These are phyloP conservation scores for Penicillium sp. DNA, from an alignment of 2,329 filamentous ascomycete species.

Conservation along the genomic window DNA sequence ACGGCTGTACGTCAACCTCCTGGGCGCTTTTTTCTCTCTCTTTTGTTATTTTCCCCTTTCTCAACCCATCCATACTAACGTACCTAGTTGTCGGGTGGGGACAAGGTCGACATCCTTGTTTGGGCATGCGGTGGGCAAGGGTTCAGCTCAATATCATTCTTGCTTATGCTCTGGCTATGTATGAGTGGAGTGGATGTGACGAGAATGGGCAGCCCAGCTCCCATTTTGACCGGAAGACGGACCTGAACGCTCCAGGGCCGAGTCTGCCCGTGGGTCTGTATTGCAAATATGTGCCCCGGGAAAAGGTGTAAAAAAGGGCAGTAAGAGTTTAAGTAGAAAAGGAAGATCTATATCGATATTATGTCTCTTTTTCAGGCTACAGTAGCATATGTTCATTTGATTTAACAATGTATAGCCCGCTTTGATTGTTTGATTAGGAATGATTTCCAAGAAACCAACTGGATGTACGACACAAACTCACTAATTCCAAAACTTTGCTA, in stretches of 20 bases:
- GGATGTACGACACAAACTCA: too few relatives aligned
- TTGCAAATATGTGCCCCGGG: not conserved
- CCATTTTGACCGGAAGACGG: not conserved
- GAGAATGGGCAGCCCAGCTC: not conserved
- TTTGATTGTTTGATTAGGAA: too few relatives aligned
- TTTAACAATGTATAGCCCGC: too few relatives aligned
- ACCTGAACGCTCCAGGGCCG: not conserved
- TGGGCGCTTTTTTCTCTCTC: too few relatives aligned
- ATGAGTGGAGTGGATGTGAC: not conserved
- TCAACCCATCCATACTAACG: too few relatives aligned
- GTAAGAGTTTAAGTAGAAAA: too few relatives aligned
- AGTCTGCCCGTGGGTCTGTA: not conserved
- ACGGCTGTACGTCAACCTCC: not conserved
- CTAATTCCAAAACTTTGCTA: too few relatives aligned
- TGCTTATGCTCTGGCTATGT: not conserved
- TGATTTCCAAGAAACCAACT: too few relatives aligned
- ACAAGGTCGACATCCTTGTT: not conserved
- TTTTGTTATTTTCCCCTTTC: not conserved
- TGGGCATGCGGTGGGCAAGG: not conserved
- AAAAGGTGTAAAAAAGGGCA: not conserved
- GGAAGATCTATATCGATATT: too few relatives aligned
- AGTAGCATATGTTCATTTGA: too few relatives aligned
- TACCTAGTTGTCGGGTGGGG: not conserved
- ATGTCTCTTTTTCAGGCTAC: too few relatives aligned
- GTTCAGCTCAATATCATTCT: not conserved